Conservation (phyloP, 139 green algal species). For the Coelastrella sp. region DNA sequence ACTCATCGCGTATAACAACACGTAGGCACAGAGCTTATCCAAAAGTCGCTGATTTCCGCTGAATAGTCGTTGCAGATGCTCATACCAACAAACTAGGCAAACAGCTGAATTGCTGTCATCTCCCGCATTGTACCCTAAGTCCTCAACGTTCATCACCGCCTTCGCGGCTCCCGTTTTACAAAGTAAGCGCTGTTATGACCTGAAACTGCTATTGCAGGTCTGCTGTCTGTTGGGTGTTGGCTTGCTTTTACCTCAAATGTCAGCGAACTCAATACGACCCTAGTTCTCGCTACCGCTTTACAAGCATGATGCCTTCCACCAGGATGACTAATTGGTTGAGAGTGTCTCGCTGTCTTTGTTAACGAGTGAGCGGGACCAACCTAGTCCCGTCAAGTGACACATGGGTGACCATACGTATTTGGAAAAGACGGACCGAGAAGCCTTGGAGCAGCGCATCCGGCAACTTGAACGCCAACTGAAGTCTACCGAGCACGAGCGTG, state of each 20-base stretch:
- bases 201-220: too few relatives aligned
- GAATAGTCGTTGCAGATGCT: neutral
- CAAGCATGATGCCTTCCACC: too few relatives aligned
- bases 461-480: neutral
- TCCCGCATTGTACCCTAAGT: neutral
- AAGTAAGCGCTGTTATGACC: too few relatives aligned
- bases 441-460: neutral
- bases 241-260: too few relatives aligned
- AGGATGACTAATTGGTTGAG: too few relatives aligned
- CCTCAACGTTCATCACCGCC: neutral
- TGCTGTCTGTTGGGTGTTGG: too few relatives aligned
- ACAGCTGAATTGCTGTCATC: neutral
- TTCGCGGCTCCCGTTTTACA: neutral
- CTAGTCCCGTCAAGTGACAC: neutral
- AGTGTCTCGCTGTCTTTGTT: too few relatives aligned
- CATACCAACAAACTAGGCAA: neutral
- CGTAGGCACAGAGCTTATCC: neutral
- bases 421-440: neutral
- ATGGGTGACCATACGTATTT: neutral
- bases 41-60: neutral
- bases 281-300: too few relatives aligned
- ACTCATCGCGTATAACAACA: slow-evolving; percentile 1
- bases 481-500: neutral
- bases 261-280: too few relatives aligned
- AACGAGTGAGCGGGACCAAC: neutral